Percentiles rank a stretch among this genome's conserved stretches.
phyloP scores from a whole-genome alignment of 768 basidiomycete genomes.

The Auricularia sp. region DNA sequence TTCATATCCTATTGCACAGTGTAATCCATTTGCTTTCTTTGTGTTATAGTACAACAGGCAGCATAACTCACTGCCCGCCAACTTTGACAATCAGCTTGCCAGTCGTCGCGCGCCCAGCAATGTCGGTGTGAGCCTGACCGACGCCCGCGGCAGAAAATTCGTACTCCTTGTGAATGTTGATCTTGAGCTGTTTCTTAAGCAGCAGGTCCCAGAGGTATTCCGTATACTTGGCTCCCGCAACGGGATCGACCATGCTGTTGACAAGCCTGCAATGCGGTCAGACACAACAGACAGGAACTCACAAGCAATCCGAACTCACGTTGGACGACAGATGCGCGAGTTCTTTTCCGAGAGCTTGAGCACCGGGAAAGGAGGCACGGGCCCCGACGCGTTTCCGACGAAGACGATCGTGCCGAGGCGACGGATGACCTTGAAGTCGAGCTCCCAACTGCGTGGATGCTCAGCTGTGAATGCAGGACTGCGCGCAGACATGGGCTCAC shows the following conservation, averaged over 20 bases:
- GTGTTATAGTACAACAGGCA: too few species aligned
- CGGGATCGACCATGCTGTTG: conserved; percentile 64
- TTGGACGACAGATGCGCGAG: conserved; percentile 65
- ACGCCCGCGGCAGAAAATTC: conserved; percentile 76
- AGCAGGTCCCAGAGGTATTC: conserved; percentile 40
- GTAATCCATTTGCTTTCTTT: too few species aligned
- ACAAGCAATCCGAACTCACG: conserved; percentile 32
- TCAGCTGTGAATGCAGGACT: conserved; percentile 3
- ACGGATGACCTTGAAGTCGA: conserved; percentile 68
- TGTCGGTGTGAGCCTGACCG: conserved; percentile 64
- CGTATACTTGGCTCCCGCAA: conserved; percentile 61
- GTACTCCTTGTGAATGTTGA: conserved; percentile 67
- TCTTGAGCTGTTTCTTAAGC: conserved; percentile 31
- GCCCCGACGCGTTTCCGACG: conserved; percentile 86
- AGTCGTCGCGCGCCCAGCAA: conserved; percentile 63
- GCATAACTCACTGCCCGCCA: neutral
- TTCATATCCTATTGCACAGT: too few species aligned
- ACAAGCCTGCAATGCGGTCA: conserved; percentile 36
- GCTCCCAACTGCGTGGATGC: conserved; percentile 47
- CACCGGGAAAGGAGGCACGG: conserved; percentile 65
- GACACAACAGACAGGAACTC: neutral
- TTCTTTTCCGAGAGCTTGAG: conserved; percentile 74
- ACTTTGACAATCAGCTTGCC: conserved; percentile 85
- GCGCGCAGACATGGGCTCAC: conserved; percentile 33
- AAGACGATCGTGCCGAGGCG: conserved; percentile 86